Conservation (phyloP, 768 basidiomycete genomes). For the Kwoniella botswanensis region DNA sequence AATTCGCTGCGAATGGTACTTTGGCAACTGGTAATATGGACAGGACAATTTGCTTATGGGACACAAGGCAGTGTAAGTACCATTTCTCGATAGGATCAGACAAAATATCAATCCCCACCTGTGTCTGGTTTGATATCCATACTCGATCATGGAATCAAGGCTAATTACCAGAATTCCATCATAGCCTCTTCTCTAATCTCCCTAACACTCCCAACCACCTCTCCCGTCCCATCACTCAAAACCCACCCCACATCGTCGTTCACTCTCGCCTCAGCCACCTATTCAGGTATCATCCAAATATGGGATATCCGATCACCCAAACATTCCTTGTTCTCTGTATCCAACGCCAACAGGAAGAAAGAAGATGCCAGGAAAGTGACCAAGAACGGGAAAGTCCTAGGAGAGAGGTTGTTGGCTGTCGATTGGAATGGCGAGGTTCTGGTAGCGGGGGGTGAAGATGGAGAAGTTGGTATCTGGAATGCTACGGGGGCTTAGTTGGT, state of each 20-base stretch:
- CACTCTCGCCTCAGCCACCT: conserved; percentile 58
- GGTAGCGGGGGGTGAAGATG: conserved; percentile 61
- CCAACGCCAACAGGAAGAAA: conserved; percentile 35
- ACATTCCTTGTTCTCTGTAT: conserved; percentile 59
- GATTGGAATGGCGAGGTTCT: conserved; percentile 62
- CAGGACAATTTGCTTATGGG: conserved; percentile 60
- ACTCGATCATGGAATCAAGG: not conserved
- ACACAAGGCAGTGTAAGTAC: conserved; percentile 56
- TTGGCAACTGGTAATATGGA: conserved; percentile 61
- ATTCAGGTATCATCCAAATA: conserved; percentile 59
- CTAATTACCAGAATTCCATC: too few relatives aligned
- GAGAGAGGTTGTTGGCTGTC: conserved; percentile 58
- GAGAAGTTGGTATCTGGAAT: conserved; percentile 57
- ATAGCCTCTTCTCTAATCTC: conserved; percentile 58
- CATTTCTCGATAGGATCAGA: not conserved
- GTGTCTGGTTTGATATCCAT: not conserved
- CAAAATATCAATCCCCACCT: not conserved
- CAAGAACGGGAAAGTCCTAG: conserved; percentile 54
- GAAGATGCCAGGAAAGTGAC: conserved; percentile 33
- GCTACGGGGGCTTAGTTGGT: conserved; percentile 52
- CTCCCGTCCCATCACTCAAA: conserved; percentile 58
- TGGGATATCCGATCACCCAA: conserved; percentile 62
- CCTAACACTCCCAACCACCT: conserved; percentile 56
- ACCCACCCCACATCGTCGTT: conserved; percentile 59
- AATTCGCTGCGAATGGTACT: conserved; percentile 53